Conservation (phyloP, 495 filamentous ascomycete species). For the Arthonia radiata region DNA sequence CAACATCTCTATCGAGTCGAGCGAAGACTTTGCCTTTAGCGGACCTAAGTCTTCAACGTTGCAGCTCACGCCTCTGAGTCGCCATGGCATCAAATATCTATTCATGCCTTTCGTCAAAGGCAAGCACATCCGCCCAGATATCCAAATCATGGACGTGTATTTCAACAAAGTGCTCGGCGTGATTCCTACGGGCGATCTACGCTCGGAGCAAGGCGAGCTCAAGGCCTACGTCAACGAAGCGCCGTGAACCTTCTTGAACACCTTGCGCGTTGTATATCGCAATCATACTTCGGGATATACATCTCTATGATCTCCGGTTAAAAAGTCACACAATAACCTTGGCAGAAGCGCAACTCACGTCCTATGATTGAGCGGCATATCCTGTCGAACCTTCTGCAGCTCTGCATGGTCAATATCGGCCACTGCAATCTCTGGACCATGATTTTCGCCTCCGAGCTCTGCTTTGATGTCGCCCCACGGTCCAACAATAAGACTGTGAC, state of each 20-base stretch:
- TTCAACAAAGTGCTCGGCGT: slow-evolving; percentile 70
- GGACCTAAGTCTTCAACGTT: slow-evolving; percentile 57
- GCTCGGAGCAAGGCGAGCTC: no score
- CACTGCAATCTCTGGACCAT: slow-evolving; percentile 20
- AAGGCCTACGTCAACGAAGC: no score
- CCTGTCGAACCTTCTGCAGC: slow-evolving; percentile 15
- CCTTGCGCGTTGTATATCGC: no score
- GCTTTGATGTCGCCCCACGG: slow-evolving; percentile 67
- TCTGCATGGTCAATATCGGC: slow-evolving; percentile 16
- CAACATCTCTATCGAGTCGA: slow-evolving; percentile 71
- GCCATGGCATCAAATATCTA: slow-evolving; percentile 42
- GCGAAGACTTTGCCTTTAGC: slow-evolving; percentile 78
- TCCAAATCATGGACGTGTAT: slow-evolving; percentile 64
- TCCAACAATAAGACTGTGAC: slow-evolving; percentile 65
- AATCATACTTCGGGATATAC: background rate
- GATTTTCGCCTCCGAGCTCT: slow-evolving; percentile 26
- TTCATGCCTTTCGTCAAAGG: slow-evolving; percentile 32
- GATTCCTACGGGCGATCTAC: slow-evolving; percentile 37
- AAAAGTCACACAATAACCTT: background rate
- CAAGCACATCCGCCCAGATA: slow-evolving; percentile 43
- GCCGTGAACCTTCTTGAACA: no score
- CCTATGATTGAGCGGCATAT: slow-evolving; percentile 19
- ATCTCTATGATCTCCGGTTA: background rate
- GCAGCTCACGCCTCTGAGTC: slow-evolving; percentile 54
- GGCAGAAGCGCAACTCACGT: slow-evolving; percentile 8